A percentile compares a stretch with the other conserved stretches of the same genome.
Evolutionary conservation across 192 early-diverging fungal species (phyloP).

Genomic region (Ambispora gerdemannii): DNA sequence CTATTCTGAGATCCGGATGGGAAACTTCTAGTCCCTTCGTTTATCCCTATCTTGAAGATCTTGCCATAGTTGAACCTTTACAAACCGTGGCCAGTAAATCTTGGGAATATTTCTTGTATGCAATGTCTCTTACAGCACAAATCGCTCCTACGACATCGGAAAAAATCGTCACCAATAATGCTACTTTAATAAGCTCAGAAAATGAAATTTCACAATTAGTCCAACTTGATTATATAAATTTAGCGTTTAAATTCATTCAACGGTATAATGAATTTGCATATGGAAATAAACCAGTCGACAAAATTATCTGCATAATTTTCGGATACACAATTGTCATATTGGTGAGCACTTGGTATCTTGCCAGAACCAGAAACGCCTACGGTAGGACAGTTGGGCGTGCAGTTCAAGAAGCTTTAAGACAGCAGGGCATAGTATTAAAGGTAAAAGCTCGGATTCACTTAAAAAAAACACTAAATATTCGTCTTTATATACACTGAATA

Average conservation of each 20-base stretch:
- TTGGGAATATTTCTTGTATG: conserved; percentile 28
- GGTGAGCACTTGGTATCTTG: conserved; percentile 50
- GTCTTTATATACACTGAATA: neutral
- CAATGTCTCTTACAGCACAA: conserved; percentile 7
- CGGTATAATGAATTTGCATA: conserved; percentile 48
- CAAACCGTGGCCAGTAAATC: conserved; percentile 33
- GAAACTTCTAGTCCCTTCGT: conserved; percentile 11
- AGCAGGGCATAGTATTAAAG: conserved; percentile 60
- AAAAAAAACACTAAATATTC: too few relatives aligned
- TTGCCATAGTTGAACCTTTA: conserved; percentile 29
- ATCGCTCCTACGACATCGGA: neutral
- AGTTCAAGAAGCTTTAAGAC: conserved; percentile 43
- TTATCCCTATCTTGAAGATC: conserved; percentile 17
- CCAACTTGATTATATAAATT: conserved; percentile 4
- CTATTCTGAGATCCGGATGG: conserved; percentile 17
- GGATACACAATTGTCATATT: conserved; percentile 60
- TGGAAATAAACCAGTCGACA: conserved; percentile 53
- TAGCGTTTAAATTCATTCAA: conserved; percentile 24
- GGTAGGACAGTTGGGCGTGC: conserved; percentile 43
- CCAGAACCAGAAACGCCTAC: conserved; percentile 36
- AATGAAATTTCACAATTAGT: conserved; percentile 9
- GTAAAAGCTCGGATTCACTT: too few relatives aligned
- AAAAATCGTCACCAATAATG: conserved; percentile 18
- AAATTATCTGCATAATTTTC: conserved; percentile 51
- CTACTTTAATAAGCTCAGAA: neutral